These are phyloP conservation scores for Plantago lanceolata DNA, from an alignment of 305 asterid species.

Conservation along the genomic window DNA sequence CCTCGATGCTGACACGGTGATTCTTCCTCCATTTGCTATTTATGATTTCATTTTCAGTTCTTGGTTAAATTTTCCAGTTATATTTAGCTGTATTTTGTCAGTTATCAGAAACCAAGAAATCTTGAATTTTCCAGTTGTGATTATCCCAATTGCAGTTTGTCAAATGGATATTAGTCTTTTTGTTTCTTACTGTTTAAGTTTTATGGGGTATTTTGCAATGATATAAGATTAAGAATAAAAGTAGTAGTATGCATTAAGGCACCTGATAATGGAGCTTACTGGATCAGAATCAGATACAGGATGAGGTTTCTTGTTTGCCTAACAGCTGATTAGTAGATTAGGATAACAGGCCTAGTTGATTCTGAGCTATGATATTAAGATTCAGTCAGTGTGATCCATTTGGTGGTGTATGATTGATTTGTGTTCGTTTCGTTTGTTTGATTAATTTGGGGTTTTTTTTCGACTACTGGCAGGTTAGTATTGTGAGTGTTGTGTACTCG, in stretches of 20 bases:
- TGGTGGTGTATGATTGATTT: not conserved
- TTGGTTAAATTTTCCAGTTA: not conserved
- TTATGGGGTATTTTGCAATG: not conserved
- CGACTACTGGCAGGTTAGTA: slow-evolving; percentile 70
- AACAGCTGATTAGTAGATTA: not conserved
- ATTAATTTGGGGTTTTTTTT: slow-evolving; percentile 12
- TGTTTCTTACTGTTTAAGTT: not conserved
- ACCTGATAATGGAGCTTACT: not conserved
- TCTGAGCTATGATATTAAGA: not conserved
- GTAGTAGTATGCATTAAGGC: not conserved
- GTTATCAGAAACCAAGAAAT: not conserved
- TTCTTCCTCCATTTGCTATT: not conserved
- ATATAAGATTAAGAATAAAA: not conserved
- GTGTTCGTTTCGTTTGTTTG: not conserved
- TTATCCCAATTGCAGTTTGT: not conserved
- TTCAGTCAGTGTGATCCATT: not conserved
- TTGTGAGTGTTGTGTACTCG: slow-evolving; percentile 87
- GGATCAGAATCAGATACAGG: not conserved
- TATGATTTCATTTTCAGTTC: not conserved
- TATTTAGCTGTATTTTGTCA: not conserved
- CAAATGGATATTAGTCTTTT: not conserved
- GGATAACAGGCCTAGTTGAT: not conserved
- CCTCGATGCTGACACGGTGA: slow-evolving; percentile 86
- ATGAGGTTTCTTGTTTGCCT: not conserved
- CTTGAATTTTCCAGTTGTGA: not conserved